Evolutionary conservation across 768 basidiomycete genomes (phyloP), one percentile per base, ranked within the genome.

Genomic region (Paxillus ammoniavirescens): DNA sequence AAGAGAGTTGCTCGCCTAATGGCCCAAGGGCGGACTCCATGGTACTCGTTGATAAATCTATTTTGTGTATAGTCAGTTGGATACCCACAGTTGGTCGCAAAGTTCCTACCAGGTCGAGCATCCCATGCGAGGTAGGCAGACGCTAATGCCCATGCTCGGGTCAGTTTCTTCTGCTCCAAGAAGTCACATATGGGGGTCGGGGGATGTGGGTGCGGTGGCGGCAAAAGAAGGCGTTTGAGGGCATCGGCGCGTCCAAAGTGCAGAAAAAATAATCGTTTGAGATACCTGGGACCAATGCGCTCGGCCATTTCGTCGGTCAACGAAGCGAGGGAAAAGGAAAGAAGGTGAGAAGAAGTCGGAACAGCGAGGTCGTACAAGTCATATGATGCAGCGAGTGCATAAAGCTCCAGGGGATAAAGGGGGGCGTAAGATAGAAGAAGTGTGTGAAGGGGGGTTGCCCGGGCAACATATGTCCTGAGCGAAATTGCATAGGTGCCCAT

Each of bases 121-220:
- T 91, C 89, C 89, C 89, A 91, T 9, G 87, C 87, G 7, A 92
- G 79, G 70, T 91, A 91, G 10, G 89, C 89, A 2, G 86, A 82
- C 21, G 90, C 89, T 31, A 92, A 71, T 13, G 89, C 87, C 89
- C 89, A 92, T 5, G 89, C 89, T 42, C 89, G 73, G 10, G 87
- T 87, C 36, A 92, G 63, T 63, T 82, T 88, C 72, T 90, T 91
- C 72, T 91, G 89, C 62, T 89, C 85, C 0, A 77, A 69, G 62
- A 86, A 85, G 66, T 89, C 87, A 60, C 90, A 92, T 18, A 68
- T 65, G 5, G 76, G 61, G 0, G 82, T 90, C 14, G 90, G 86
- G n/a, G 84, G 74, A 64, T 92, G 90, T 3, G 86, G 83, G 50
- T 82, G 81, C 3, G 90, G 90, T 0, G 89, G 90, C 3, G 85